Base-by-base conservation (phyloP, 2,329 filamentous ascomycete genomes). In the Microdochium nivale region DNA sequence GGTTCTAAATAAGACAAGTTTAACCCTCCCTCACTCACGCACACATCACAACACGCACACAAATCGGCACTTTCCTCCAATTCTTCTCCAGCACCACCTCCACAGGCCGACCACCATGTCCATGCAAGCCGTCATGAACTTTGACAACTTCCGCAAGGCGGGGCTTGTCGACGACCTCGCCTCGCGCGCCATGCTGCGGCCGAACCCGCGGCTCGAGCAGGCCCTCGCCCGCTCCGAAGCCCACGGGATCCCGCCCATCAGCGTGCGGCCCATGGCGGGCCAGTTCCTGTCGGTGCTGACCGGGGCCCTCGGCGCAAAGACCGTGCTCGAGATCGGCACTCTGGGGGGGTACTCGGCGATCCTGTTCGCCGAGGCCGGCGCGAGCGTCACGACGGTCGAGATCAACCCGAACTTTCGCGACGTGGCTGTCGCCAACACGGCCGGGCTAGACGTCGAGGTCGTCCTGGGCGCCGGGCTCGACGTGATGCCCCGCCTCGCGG, bases 281-380 rank as follows among this genome's bases (percentile, higher is more conserved):
- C 67, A 70, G 51, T 67, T 65, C 47, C 61, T 75, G 9, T 62
- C 69, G 11, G 56, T 75, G 14, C 70, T 71, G 46, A 63, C 64
- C 49, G 64, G 65, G 47, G 54, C 70, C 32, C 63, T 66, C 1
- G 56, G 60, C 23, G 68, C 66, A 35, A 67, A 67, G 50, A 58
- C 63, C 3, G 65, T 75, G 2, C 72, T 82, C 33, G 79, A 83
- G 59, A 65, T 82, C 48, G 79, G 79, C 24, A 80, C 76, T 0
- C 60, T 82, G 25, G 78, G 78, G 13, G 78, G 72, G 8, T 81
- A 79, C 60, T 73, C 71, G 1, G 70, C 74, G 14, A 76, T 80
- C 51, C 81, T 74, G 69, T 67, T 82, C 48, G 77, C 76, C 2
- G 62, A 59, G 50, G 53, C 63, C 2, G 65, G 63, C 32, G 62